These are phyloP conservation scores for Stygiomarasmius scandens DNA, from an alignment of 1,284 basidiomycete genomes.

Conservation along the genomic window DNA sequence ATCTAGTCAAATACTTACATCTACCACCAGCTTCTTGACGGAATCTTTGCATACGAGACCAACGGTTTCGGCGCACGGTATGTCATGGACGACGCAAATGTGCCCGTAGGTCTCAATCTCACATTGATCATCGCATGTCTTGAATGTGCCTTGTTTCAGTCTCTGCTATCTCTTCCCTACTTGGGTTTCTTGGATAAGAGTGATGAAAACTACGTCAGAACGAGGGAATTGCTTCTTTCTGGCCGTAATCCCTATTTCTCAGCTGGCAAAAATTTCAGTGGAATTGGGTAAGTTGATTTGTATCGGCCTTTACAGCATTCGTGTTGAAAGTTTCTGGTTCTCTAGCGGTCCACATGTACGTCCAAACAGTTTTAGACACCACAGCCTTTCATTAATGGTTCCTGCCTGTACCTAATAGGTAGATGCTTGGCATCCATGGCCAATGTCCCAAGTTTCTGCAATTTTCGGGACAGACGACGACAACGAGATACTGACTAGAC, in stretches of 20 bases:
- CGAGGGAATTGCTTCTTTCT: constrained; percentile 64
- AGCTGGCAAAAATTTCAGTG: constrained; percentile 64
- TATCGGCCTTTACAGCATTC: neutral
- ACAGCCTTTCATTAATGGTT: neutral
- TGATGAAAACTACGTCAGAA: constrained; percentile 61
- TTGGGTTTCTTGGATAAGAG: constrained; percentile 70
- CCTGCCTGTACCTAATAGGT: constrained; percentile 58
- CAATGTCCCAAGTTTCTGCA: constrained; percentile 76
- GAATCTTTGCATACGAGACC: constrained; percentile 77
- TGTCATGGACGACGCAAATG: constrained; percentile 83
- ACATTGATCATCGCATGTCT: neutral
- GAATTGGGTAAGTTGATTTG: constrained; percentile 57
- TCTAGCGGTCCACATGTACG: too few relatives aligned
- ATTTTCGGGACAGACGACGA: constrained; percentile 77
- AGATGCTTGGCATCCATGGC: constrained; percentile 76
- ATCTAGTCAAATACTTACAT: too few relatives aligned
- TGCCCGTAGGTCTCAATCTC: constrained; percentile 55
- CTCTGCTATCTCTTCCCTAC: constrained; percentile 75
- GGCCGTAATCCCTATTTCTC: constrained; percentile 70
- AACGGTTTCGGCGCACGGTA: constrained; percentile 76
- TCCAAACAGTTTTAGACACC: too few relatives aligned
- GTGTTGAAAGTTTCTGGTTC: neutral
- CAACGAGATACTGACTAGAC: constrained; percentile 59
- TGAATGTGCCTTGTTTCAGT: constrained; percentile 39
- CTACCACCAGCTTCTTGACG: constrained; percentile 50